Evolutionary conservation across 257 asterid genomes (phyloP).

Genomic region (Anisodus tanguticus): DNA sequence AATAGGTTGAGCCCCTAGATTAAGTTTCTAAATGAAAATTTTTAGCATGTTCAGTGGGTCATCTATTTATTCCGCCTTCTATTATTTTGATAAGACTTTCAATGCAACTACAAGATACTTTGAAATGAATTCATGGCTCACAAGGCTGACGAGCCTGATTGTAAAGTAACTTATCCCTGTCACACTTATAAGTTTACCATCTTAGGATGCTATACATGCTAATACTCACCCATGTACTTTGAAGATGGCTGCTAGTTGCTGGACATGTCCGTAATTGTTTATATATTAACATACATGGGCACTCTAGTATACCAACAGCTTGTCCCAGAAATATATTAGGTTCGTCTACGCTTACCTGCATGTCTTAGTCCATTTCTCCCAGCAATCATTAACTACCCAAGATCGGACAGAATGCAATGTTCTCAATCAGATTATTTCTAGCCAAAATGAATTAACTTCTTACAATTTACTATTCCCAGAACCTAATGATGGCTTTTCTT

Average conservation of each 20-base stretch:
- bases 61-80: neutral
- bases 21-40: neutral
- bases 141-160: neutral
- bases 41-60: neutral
- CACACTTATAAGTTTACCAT: neutral
- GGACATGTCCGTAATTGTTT: neutral
- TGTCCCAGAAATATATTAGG: neutral
- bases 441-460: neutral
- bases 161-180: neutral
- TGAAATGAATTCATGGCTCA: slow-evolving; percentile 18
- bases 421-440: neutral
- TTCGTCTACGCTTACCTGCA: neutral
- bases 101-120: neutral
- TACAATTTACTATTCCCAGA: neutral
- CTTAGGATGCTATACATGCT: neutral
- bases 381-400: neutral
- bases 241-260: neutral
- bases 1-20: neutral
- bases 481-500: neutral
- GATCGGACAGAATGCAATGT: neutral
- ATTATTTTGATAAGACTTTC: neutral
- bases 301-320: slow-evolving; percentile 11
- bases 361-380: neutral
- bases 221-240: neutral
- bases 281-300: neutral